phyloP scores from a whole-genome alignment of 2,329 filamentous ascomycete species.

The Alternaria tenuissima region DNA sequence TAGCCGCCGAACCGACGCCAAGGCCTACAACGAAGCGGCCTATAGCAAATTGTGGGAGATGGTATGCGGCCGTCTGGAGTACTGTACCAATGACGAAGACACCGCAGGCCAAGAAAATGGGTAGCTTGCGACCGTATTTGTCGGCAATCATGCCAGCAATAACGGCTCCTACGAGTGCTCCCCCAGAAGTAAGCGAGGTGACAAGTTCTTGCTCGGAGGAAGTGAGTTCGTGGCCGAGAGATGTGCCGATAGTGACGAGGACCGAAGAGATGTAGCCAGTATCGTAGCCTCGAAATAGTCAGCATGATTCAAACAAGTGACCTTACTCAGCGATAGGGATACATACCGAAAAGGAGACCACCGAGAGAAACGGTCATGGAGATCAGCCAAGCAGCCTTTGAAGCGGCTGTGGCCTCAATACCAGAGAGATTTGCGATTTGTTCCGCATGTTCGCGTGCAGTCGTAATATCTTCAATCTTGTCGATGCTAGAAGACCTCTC shows the following conservation, averaged over 20 bases:
- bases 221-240: conserved; percentile 41
- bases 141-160: conserved; percentile 50
- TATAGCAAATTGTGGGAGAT: conserved; percentile 37
- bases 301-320: neutral
- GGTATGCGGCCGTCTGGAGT: conserved; percentile 39
- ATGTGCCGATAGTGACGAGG: conserved; percentile 48
- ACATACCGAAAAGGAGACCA: conserved; percentile 37
- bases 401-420: conserved; percentile 39
- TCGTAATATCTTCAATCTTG: conserved; percentile 36
- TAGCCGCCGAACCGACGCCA: conserved; percentile 43
- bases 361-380: conserved; percentile 40
- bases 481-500: conserved; percentile 21
- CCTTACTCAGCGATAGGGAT: neutral
- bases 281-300: conserved; percentile 39
- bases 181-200: conserved; percentile 50
- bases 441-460: conserved; percentile 24
- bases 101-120: conserved; percentile 38
- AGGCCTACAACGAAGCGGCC: conserved; percentile 44
- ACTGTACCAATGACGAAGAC: conserved; percentile 42
- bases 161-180: conserved; percentile 50
- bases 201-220: conserved; percentile 51
- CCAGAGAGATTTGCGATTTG: conserved; percentile 33
- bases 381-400: conserved; percentile 41
- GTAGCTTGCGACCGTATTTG: conserved; percentile 44
- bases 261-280: conserved; percentile 52